Conservation (phyloP, 2,329 filamentous ascomycete species). For the Neonectria punicea region DNA sequence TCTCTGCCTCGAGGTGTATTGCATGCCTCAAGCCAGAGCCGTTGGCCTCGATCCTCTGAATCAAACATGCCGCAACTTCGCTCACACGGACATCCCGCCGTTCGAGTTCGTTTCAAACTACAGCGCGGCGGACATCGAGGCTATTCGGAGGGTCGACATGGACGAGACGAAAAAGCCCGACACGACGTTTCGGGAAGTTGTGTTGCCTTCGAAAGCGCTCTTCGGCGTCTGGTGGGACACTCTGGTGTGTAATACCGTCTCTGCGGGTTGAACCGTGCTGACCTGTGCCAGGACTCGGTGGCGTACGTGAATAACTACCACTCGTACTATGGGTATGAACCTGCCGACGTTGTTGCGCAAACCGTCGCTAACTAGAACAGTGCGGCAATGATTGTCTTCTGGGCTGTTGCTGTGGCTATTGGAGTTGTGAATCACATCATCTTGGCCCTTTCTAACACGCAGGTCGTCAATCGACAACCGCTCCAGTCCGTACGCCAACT, state of each 20-base stretch:
- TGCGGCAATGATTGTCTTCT: constrained; percentile 53
- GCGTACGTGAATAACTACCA: constrained; percentile 51
- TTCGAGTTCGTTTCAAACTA: constrained; percentile 50
- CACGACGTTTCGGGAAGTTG: constrained; percentile 42
- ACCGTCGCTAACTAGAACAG: constrained; percentile 24
- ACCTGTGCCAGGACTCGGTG: constrained; percentile 46
- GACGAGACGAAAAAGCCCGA: constrained; percentile 35
- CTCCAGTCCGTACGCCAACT: not conserved
- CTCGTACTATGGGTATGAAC: constrained; percentile 49
- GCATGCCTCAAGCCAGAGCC: constrained; percentile 40
- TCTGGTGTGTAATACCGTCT: constrained; percentile 41
- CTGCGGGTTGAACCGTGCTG: not conserved
- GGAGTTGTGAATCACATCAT: constrained; percentile 48
- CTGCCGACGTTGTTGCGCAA: accelerated
- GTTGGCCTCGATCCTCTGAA: constrained; percentile 45
- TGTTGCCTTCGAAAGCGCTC: constrained; percentile 49
- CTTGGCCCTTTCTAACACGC: constrained; percentile 18
- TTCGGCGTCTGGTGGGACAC: constrained; percentile 52
- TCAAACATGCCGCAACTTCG: constrained; percentile 46
- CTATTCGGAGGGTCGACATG: constrained; percentile 43
- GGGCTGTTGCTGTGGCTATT: constrained; percentile 51
- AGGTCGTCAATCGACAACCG: constrained; percentile 6
- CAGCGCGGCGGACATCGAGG: constrained; percentile 46
- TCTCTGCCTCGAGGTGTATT: constrained; percentile 52
- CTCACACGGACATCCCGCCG: constrained; percentile 45